Conservation (phyloP, 2,329 filamentous ascomycete species). For the Shiraia sp. region DNA sequence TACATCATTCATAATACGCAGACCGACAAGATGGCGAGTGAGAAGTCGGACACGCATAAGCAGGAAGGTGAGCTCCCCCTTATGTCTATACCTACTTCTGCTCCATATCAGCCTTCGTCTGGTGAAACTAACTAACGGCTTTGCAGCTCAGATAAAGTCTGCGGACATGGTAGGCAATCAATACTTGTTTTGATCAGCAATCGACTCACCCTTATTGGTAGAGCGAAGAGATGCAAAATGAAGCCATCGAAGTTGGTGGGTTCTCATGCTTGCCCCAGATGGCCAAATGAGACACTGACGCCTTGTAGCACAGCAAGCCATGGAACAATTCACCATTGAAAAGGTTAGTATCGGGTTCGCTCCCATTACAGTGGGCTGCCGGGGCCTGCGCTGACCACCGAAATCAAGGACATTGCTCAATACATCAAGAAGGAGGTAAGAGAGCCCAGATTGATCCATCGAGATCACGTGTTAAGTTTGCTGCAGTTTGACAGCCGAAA, state of each 20-base stretch:
- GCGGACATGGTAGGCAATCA: slow-evolving; percentile 85
- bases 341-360: slow-evolving; percentile 55
- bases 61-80: slow-evolving; percentile 53
- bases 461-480: slow-evolving; percentile 18
- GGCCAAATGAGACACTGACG: slow-evolving; percentile 27
- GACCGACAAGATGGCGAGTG: slow-evolving; percentile 42
- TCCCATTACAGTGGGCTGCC: not conserved
- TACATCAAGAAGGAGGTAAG: slow-evolving; percentile 89
- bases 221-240: slow-evolving; percentile 97
- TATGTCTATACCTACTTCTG: slow-evolving; percentile 12
- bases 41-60: slow-evolving; percentile 67
- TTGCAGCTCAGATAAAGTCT: slow-evolving; percentile 90
- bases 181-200: not conserved
- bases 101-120: not conserved
- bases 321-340: slow-evolving; percentile 72
- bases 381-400: slow-evolving; percentile 6
- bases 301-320: slow-evolving; percentile 66
- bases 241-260: slow-evolving; percentile 94
- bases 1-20: slow-evolving; percentile 1
- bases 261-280: slow-evolving; percentile 6
- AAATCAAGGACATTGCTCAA: slow-evolving; percentile 83
- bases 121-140: slow-evolving; percentile 28
- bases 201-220: slow-evolving; percentile 47
- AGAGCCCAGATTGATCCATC: not conserved
- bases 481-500: slow-evolving; percentile 91